A percentile compares a stretch with the other conserved stretches of the same genome.
Evolutionary conservation across 352 stramenopile species (phyloP).

Genomic region (Globisporangium paddicum): DNA sequence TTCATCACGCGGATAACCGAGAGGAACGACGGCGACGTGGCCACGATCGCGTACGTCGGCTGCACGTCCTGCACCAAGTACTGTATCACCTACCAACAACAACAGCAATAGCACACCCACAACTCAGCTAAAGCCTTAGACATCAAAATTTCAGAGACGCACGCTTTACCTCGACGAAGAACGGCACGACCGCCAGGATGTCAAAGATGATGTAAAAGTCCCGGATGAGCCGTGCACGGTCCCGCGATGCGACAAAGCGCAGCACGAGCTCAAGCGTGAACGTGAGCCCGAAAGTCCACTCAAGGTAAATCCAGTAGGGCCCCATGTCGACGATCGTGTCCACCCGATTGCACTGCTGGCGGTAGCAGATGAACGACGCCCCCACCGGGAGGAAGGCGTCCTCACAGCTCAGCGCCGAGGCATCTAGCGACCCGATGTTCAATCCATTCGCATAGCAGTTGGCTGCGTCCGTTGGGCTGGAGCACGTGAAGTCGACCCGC

Average conservation of each 20-base stretch:
- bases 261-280: conserved; percentile 59
- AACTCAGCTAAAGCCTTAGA: not conserved
- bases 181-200: conserved; percentile 55
- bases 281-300: conserved; percentile 51
- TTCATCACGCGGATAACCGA: conserved; percentile 67
- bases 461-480: not conserved
- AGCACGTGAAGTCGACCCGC: conserved; percentile 45
- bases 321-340: conserved; percentile 52
- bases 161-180: conserved; percentile 46
- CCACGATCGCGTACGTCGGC: conserved; percentile 57
- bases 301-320: conserved; percentile 73
- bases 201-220: conserved; percentile 70
- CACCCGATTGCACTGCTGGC: conserved; percentile 37
- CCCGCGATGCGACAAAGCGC: conserved; percentile 44
- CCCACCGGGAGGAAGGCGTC: conserved; percentile 29
- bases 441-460: conserved; percentile 44
- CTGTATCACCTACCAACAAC: conserved; percentile 15
- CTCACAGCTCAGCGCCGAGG: conserved; percentile 20
- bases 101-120: not conserved
- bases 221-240: conserved; percentile 32
- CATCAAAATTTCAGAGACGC: no score
- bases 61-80: conserved; percentile 25
- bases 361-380: conserved; percentile 37
- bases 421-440: conserved; percentile 48
- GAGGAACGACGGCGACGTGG: conserved; percentile 55